Evolutionary conservation across 148 eudicot genomes (phyloP), one percentile per base, ranked within the genome.

Genomic region (Rhododendron griersonianum): DNA sequence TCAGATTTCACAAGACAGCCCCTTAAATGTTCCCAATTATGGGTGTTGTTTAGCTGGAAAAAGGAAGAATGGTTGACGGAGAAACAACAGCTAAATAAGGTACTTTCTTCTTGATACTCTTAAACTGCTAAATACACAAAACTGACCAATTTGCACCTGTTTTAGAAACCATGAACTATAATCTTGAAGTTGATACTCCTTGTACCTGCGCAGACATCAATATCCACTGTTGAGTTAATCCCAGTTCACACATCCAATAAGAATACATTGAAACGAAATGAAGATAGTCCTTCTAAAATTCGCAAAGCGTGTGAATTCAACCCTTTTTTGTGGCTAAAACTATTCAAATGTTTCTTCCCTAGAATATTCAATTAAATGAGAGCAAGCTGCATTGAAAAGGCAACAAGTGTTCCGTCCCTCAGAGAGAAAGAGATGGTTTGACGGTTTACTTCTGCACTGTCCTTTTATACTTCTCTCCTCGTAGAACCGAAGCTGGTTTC

Each of bases 181-280:
- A 88, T 96, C 98, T 81, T 90, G 91, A 87, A 96, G 94, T 80
- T 93, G 95, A 90, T 96, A 96, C 88, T 94, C 96, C 87, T 94
- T 96, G 87, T 91, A 94, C 89, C 98, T 95, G 90, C 87, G 61
- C 71, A 90, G 51, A 82, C 16, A 73, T 53, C 51, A 77, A 44
- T 0, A 35, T 3, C 3, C 11, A 77, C 14, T 13, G 19, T 71
- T 69, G 39, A 71, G 39, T 11, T 14, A 71, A 30, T 71, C 18
- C 76, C 21, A 71, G 76, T 30, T 13, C 39, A 71, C 37, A 30
- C 39, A 30, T 11, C 76, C 39, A 30, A 30, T 30, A 71, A 71
- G 76, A 30, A 71, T 3, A 30, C 30, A 4, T 30, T 13, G 39
- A 71, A 30, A 71, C 1, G 11, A 30, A 4, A 71, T 5, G 15